Evolutionary conservation across 2,329 filamentous ascomycete species (phyloP), one percentile per base, ranked within the genome.

Genomic region (Diaporthe sp.): DNA sequence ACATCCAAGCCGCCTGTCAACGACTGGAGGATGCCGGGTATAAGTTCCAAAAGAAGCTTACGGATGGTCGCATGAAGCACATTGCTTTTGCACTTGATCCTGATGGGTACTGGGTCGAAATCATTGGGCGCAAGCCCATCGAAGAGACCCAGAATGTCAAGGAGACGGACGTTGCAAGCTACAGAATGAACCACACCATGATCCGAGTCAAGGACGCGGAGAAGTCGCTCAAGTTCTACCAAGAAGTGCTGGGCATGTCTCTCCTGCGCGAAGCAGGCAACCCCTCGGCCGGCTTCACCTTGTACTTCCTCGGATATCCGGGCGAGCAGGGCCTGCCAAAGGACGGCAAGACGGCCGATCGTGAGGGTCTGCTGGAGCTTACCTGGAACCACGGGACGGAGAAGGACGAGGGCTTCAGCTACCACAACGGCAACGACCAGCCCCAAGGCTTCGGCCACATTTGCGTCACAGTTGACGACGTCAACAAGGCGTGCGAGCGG

Each of bases 361-460:
- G 92, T 77, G 96, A 98, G 84, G 97, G 96, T 0, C 84, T 98
- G 51, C 88, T 98, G 7, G 96, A 98, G 86, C 86, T 98, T 78
- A 98, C 96, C 13, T 98, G 94, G 94, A 93, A 93, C 82, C 90
- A 93, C 79, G 92, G 92, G 51, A 96, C 94, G 0, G 96, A 98
- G 86, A 97, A 96, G 82, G 94, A 98, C 78, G 90, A 92, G 74
- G 87, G 87, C 78, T 97, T 98, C 82, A 90, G 90, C 79, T 99
- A 99, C 83, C 96, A 99, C 85, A 93, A 98, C 80, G 97, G 97
- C 51, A 99, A 99, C 84, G 88, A 92, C 57, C 88, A 98, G 83
- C 96, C 96, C 0, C 95, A 98, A 84, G 97, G 97, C 0, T 98
- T 98, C 79, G 96, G 96, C 0, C 96, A 98, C 82, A 95, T 98